Base-by-base conservation (phyloP, 2,329 filamentous ascomycete species). In the Phoma sp. region DNA sequence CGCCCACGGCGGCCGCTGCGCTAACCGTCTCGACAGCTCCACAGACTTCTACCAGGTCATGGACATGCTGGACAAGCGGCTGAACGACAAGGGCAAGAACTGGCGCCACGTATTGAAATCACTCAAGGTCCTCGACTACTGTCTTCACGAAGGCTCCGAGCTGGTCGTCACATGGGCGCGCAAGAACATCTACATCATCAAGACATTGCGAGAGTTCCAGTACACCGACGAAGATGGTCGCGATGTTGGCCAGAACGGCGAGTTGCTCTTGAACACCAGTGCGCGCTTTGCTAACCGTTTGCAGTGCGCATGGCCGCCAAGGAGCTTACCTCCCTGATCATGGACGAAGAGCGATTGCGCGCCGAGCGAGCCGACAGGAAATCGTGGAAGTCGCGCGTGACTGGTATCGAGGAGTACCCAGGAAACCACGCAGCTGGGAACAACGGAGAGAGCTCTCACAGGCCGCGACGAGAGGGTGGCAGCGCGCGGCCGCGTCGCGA, bases 21-120 rank as follows among this genome's bases (percentile, higher is more conserved):
- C 71, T 75, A 63, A 75, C 61, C 38, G 38, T 21, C 53, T 35
- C 41, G 32, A 36, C 67, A 96, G 94, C 73, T 93, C 92, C 32
- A 94, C 90, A 77, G 95, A 98, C 76, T 99, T 99, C 80, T 96
- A 96, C 81, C 94, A 99, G 76, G 97, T 99, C 70, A 96, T 99
- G 89, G 95, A 99, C 76, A 99, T 99, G 92, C 83, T 99, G 65
- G 95, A 99, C 79, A 98, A 98, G 82, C 89, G 95, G 65, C 81
- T 99, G 71, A 99, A 99, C 71, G 95, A 99, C 78, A 98, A 99
- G 78, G 95, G 95, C 73, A 99, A 98, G 84, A 99, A 99, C 76
- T 99, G 95, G 95, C 88, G 95, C 69, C 95, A 99, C 75, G 95
- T 99, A 12, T 81, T 99, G 57, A 99, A 99, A 79, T 96, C 95